Evolutionary conservation across 2,329 filamentous ascomycete genomes (phyloP).

Genomic region (Fusarium subglutinans): DNA sequence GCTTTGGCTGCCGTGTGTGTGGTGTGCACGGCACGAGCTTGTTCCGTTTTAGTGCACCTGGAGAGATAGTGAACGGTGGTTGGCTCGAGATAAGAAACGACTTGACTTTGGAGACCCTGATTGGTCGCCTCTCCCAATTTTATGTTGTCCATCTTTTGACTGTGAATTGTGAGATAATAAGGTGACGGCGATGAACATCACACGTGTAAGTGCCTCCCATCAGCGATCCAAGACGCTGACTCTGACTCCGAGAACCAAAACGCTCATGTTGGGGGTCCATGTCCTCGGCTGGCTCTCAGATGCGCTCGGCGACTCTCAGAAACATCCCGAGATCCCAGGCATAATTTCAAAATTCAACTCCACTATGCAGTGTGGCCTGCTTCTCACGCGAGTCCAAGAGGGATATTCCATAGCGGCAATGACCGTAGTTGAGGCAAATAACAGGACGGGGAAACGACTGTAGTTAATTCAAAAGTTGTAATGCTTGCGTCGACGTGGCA

Average conservation of each 20-base stretch:
- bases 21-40: constrained; percentile 39
- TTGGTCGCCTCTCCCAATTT: constrained; percentile 52
- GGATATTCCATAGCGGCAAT: constrained; percentile 10
- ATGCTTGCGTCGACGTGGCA: constrained; percentile 18
- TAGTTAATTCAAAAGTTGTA: constrained; percentile 19
- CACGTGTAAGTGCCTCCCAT: constrained; percentile 24
- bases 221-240: constrained; percentile 12
- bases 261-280: constrained; percentile 11
- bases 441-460: constrained; percentile 10
- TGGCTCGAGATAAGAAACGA: constrained; percentile 55
- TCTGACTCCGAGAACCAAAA: constrained; percentile 3
- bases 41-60: constrained; percentile 39
- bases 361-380: constrained; percentile 30
- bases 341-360: constrained; percentile 18
- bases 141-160: constrained; percentile 54
- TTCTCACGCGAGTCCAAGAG: constrained; percentile 38
- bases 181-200: constrained; percentile 30
- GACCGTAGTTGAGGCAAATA: constrained; percentile 27
- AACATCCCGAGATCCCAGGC: constrained; percentile 20
- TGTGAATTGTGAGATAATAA: constrained; percentile 40
- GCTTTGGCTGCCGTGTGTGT: constrained; percentile 32
- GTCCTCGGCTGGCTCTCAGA: constrained; percentile 20
- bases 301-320: constrained; percentile 32
- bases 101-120: constrained; percentile 43
- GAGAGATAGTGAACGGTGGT: constrained; percentile 42